A percentile compares a stretch with the other conserved stretches of the same genome.
Conservation (phyloP, 2,329 filamentous ascomycete species). For the Cordyceps farinosa region DNA sequence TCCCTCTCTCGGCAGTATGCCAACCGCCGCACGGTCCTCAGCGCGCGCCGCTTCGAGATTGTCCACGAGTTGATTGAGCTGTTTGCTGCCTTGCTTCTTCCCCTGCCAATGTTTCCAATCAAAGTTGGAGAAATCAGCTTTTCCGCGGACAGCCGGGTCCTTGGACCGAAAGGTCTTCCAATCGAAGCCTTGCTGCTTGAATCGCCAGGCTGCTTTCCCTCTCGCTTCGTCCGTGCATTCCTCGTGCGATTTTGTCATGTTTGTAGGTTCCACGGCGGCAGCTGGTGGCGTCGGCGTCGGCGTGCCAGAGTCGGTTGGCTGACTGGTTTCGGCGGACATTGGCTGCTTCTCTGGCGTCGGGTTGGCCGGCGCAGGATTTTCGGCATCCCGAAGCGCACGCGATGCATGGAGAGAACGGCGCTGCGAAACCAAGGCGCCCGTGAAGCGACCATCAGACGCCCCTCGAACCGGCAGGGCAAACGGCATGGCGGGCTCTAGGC, state of each 20-base stretch:
- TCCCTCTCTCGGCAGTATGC: background rate
- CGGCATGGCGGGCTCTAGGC: slow-evolving; percentile 24
- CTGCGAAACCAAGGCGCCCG: background rate
- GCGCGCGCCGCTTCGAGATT: slow-evolving; percentile 7
- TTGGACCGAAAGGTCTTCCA: slow-evolving; percentile 15
- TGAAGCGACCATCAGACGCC: background rate
- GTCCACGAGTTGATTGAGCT: background rate
- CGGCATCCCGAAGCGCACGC: background rate
- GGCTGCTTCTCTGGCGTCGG: background rate
- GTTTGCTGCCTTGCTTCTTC: background rate
- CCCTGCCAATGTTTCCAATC: slow-evolving; percentile 13
- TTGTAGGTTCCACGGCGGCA: too few relatives aligned
- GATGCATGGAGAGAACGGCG: slow-evolving; percentile 6
- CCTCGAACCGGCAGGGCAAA: background rate
- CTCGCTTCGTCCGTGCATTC: background rate
- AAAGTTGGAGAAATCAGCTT: slow-evolving; percentile 2
- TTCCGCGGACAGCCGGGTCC: background rate
- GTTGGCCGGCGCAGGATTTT: background rate
- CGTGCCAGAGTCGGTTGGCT: background rate
- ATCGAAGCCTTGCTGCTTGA: slow-evolving; percentile 14
- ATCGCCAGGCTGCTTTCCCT: slow-evolving; percentile 3
- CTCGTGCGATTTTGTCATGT: background rate
- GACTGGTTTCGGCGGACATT: background rate
- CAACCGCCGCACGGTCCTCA: slow-evolving; percentile 8
- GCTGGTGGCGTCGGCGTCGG: background rate